Evolutionary conservation across 371 early-diverging fungal species (phyloP).

Genomic region (Apophysomyces ossiformis): DNA sequence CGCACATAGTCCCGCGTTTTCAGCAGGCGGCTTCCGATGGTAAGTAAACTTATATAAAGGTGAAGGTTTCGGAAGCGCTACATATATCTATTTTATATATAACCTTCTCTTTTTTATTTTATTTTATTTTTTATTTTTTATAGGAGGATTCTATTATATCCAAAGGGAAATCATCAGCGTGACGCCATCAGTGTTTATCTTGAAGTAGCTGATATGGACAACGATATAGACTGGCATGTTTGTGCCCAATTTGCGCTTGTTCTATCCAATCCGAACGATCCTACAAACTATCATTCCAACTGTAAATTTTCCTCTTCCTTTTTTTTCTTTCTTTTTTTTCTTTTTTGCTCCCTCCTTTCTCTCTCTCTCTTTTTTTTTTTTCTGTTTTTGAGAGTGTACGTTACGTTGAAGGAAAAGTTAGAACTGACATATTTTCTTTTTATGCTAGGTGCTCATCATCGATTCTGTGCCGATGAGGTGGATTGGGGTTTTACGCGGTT

Average conservation of each 20-base stretch:
- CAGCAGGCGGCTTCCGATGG: conserved; percentile 55
- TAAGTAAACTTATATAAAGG: conserved; percentile 14
- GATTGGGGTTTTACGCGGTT: conserved; percentile 29
- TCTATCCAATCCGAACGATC: conserved; percentile 73
- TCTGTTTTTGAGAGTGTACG: no score
- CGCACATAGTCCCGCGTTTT: conserved; percentile 53
- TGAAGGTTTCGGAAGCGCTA: no score
- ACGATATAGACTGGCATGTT: conserved; percentile 76
- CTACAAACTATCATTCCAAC: conserved; percentile 47
- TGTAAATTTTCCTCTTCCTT: conserved; percentile 16
- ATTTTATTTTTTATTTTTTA: background rate
- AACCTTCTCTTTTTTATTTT: no score
- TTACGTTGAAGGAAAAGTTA: background rate
- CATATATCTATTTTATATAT: no score
- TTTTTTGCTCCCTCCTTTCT: no score
- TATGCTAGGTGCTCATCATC: conserved; percentile 67
- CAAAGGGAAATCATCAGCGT: conserved; percentile 74
- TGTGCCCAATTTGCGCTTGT: conserved; percentile 85
- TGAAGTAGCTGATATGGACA: conserved; percentile 72
- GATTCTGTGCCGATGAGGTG: conserved; percentile 75
- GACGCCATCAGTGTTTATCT: conserved; percentile 78
- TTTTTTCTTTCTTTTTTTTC: no score
- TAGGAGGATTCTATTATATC: conserved; percentile 88
- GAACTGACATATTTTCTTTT: background rate
- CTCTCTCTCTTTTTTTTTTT: no score